Percentiles rank a stretch among this genome's conserved stretches.
phyloP scores from a whole-genome alignment of 805 yeast genomes.

The Starmera dryadoides region DNA sequence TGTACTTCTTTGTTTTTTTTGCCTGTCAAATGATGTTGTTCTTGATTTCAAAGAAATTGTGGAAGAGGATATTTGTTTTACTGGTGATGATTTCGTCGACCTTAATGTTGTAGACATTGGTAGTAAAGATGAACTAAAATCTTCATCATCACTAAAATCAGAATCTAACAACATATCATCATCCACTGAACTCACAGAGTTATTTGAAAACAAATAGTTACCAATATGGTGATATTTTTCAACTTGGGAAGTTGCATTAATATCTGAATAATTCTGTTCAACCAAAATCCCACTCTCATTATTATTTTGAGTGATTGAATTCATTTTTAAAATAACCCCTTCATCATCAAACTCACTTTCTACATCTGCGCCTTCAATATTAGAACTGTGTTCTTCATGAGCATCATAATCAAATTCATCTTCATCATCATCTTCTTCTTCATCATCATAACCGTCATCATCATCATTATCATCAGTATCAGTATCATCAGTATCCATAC shows the following conservation, averaged over 20 bases:
- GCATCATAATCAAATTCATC: conserved; percentile 2
- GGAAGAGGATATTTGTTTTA: neutral
- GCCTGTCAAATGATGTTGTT: neutral
- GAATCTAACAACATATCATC: conserved; percentile 20
- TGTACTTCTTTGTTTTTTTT: neutral
- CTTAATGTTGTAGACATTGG: neutral
- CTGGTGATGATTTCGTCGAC: neutral
- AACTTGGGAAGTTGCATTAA: conserved; percentile 11
- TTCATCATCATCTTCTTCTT: conserved; percentile 21
- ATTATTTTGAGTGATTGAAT: neutral
- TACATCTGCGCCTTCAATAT: conserved; percentile 3
- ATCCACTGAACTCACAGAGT: conserved; percentile 23
- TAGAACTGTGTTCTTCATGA: conserved; percentile 9
- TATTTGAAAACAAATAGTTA: conserved; percentile 10
- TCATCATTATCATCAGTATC: conserved; percentile 12
- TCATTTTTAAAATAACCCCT: neutral
- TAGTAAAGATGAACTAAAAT: neutral
- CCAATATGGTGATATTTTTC: conserved; percentile 7
- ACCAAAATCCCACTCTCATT: conserved; percentile 15
- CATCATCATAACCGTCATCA: conserved; percentile 18
- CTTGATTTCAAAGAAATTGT: neutral
- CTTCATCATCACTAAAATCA: conserved; percentile 32
- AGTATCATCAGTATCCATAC: conserved; percentile 5
- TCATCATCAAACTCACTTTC: conserved; percentile 4
- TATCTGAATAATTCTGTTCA: conserved; percentile 18